Conservation (phyloP, 179 eudicot species). For the Corrigiola litoralis region DNA sequence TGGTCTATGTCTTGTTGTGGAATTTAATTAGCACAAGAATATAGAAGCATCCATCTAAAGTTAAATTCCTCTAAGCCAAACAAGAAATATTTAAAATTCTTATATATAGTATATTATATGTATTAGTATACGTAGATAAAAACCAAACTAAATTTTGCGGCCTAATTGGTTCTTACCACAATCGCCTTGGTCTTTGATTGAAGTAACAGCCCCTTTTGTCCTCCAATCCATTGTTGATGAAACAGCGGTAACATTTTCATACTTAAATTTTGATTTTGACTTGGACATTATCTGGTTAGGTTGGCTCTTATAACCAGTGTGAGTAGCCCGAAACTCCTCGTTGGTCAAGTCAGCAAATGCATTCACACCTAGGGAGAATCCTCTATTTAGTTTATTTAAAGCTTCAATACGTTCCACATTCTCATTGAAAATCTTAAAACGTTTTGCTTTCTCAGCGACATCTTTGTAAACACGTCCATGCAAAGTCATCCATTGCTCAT, state of each 20-base stretch:
- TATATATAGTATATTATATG: too few species aligned
- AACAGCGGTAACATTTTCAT: constrained; percentile 31
- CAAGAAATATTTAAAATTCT: too few species aligned
- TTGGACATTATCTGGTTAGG: background rate
- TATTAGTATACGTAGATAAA: background rate
- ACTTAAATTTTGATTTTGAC: constrained; percentile 16
- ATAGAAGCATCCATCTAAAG: too few species aligned
- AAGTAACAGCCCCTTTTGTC: constrained; percentile 47
- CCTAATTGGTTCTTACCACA: constrained; percentile 36
- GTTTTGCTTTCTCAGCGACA: constrained; percentile 27
- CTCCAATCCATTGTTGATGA: constrained; percentile 47
- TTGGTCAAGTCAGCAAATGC: constrained; percentile 43
- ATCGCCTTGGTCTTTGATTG: constrained; percentile 48
- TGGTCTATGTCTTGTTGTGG: too few species aligned
- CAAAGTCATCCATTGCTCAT: constrained; percentile 52
- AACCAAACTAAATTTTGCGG: too few species aligned
- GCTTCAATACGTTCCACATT: constrained; percentile 41
- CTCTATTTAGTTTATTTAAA: constrained; percentile 25
- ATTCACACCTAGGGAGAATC: constrained; percentile 40
- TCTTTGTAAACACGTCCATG: constrained; percentile 51
- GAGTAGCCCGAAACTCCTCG: constrained; percentile 44
- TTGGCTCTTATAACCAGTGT: constrained; percentile 35
- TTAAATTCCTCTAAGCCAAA: too few species aligned
- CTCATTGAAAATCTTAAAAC: constrained; percentile 44
- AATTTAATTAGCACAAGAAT: too few species aligned